Evolutionary conservation across 176 grass and related monocot species (phyloP), one percentile per base, ranked within the genome.

Genomic region (Pontederia crassipes): DNA sequence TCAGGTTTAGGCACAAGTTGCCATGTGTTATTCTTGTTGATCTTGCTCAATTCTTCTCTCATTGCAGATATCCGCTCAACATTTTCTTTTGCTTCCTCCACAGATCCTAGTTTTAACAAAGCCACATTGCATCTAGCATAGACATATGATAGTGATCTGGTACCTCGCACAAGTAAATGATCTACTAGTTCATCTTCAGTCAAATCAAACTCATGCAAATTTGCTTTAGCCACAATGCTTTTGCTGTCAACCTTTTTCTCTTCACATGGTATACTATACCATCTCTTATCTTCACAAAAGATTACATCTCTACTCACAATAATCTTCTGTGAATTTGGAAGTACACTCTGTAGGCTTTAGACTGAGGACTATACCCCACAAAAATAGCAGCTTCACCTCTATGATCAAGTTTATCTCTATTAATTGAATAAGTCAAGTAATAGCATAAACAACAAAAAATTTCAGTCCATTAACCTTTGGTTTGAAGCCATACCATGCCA

Each of bases 331-430:
- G 17, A 59, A 16, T 49, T 15, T 10, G 57, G 65, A 49, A 45
- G 32, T 45, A 68, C 6, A 68, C 4, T 50, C 13, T 67, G 60
- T 76, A 68, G 8, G 13, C 73, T 17, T 76, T 76, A 27, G 45
- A 29, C 52, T 60, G 17, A 9, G n/a, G n/a, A 48, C 73, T 67
- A 52, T 68, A 67, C 2, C 63, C 54, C 6, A 76, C 16, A 8
- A 76, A 76, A 0, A 68, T 47, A 13, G 45, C 46, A 18, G 46
- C 46, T 17, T 17, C n/a, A 12, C 45, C 15, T 11, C 46, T 47
- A 17, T 11, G n/a, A 17, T 48, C 62, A 3, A 20, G n/a, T 17
- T 64, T 54, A 61, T 51, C 66, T 59, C 26, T 58, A 11, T 11
- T 66, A 13, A 55, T 50, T 5, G 12, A 48, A 2, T 13, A 13